phyloP scores from a whole-genome alignment of 495 filamentous ascomycete genomes.

The Aspergillus heteromorphus region DNA sequence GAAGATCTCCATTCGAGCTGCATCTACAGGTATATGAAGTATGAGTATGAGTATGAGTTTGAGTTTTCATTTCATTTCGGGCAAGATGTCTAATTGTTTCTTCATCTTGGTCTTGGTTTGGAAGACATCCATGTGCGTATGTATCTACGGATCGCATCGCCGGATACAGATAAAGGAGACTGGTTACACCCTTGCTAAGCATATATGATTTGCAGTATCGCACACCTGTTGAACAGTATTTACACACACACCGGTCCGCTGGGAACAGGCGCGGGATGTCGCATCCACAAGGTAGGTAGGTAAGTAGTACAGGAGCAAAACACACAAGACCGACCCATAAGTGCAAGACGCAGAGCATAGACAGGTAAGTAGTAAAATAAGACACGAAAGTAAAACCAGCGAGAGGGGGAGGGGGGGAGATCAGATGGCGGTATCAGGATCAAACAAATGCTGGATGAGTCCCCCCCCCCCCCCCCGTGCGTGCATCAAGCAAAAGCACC shows the following conservation, averaged over 20 bases:
- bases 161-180: neutral
- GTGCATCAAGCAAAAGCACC: slow-evolving; percentile 1
- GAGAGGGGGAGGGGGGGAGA: neutral
- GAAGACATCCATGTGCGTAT: too few species aligned
- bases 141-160: too few species aligned
- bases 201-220: neutral
- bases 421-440: too few species aligned
- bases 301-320: neutral
- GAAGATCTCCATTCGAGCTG: too few species aligned
- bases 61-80: too few species aligned
- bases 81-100: too few species aligned
- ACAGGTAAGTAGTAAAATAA: too few species aligned
- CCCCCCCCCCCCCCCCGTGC: neutral
- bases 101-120: too few species aligned
- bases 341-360: slow-evolving; percentile 3
- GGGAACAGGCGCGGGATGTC: neutral
- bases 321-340: slow-evolving; percentile 7
- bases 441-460: too few species aligned
- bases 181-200: neutral
- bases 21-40: too few species aligned
- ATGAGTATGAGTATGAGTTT: too few species aligned
- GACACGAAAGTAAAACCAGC: neutral
- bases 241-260: neutral
- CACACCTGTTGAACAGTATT: neutral
- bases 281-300: neutral